Base-by-base conservation (phyloP, 352 stramenopile genomes). In the Globisporangium cystogenes region DNA sequence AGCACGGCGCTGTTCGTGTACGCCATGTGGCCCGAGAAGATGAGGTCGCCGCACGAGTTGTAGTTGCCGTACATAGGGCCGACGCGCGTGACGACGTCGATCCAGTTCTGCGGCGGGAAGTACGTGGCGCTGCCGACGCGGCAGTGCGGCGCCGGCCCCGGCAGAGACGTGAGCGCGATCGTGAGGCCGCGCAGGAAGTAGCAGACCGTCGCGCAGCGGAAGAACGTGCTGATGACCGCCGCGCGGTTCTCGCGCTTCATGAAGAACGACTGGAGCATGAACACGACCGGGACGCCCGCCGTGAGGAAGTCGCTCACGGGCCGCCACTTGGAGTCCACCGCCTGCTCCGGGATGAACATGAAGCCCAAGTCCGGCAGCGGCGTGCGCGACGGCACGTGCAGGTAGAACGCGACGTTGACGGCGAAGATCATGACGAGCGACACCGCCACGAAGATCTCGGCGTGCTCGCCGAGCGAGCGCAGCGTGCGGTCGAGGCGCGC, bases 11-110 rank as follows among this genome's bases (percentile, higher is more conserved):
- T 76, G 51, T 69, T 87, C 26, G 79, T 86, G 61, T 86, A 87
- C 24, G 74, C 74, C 70, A 86, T 83, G 64, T 90, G 78, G 8
- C 78, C 78, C 45, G 78, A 90, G 55, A 90, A 90, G 31, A 90
- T 81, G 26, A 90, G 70, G 57, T 90, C 79, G 15, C 79, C 79
- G 51, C 79, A 90, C 31, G 79, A 87, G 55, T 82, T 87, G 72
- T 83, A 81, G 55, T 84, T 81, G 50, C 75, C 75, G 66, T 86
- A 86, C 52, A 86, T 84, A 4, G 75, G 75, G 8, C 75, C 75
- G n/a, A 86, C 70, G 52, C 72, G 68, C 37, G 77, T 88, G 52
- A 86, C 67, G 35, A 90, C 82, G 54, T 90, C 80, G 57, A 86
- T 81, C 75, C 77, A 90, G 10, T 57, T 82, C 18, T 63, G 63